Evolutionary conservation across 306 rosid species (phyloP).

Genomic region (Castanea crenata): DNA sequence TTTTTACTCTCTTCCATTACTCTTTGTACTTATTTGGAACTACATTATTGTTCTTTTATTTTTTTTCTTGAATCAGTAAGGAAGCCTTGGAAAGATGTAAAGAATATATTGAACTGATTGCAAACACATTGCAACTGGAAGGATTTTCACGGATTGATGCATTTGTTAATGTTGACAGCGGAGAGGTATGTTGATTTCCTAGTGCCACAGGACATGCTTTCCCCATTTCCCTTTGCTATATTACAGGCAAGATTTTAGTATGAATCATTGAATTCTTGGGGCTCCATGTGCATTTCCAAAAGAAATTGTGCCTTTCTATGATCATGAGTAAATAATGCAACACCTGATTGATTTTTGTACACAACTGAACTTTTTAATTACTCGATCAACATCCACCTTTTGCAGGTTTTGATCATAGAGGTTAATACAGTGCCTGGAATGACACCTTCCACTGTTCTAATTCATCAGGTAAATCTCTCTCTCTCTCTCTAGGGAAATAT

Average conservation of each 20-base stretch:
- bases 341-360: not conserved
- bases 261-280: not conserved
- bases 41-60: not conserved
- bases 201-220: conserved; percentile 5
- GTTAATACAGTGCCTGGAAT: conserved; percentile 99
- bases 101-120: conserved; percentile 64
- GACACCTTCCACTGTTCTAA: conserved; percentile 94
- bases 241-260: not conserved
- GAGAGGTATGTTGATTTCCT: conserved; percentile 62
- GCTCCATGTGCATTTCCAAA: not conserved
- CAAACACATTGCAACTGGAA: conserved; percentile 77
- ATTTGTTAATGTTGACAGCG: conserved; percentile 78
- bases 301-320: not conserved
- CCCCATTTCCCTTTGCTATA: not conserved
- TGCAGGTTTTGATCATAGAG: conserved; percentile 81
- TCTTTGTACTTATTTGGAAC: conserved; percentile 15
- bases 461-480: conserved; percentile 72
- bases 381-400: conserved; percentile 21
- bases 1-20: not conserved
- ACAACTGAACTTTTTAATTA: conserved; percentile 4
- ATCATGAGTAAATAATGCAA: not conserved
- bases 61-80: conserved; percentile 36
- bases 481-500: not conserved
- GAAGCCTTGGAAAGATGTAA: conserved; percentile 73
- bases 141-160: conserved; percentile 98